Conservation (phyloP, 495 filamentous ascomycete species). For the Pseudomonodictys pantanalensis region DNA sequence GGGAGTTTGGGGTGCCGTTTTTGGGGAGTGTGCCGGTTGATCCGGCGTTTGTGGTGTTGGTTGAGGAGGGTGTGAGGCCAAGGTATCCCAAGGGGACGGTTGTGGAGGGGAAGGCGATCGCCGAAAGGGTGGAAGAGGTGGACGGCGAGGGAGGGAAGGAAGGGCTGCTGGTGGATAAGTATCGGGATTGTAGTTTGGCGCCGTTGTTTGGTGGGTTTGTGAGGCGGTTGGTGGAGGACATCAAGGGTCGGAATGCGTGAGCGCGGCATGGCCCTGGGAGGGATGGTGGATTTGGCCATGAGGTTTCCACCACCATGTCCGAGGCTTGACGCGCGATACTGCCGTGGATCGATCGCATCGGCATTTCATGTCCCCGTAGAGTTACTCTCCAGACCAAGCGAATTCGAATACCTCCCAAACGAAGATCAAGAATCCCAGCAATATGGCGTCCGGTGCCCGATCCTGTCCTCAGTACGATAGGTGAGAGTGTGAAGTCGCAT, state of each 20-base stretch:
- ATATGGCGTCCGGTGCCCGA: too few relatives aligned
- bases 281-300: not conserved
- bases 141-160: conserved; percentile 25
- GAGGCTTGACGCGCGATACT: too few relatives aligned
- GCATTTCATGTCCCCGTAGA: too few relatives aligned
- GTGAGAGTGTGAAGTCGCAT: too few relatives aligned
- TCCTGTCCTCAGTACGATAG: too few relatives aligned
- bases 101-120: conserved; percentile 49
- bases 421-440: too few relatives aligned
- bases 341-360: too few relatives aligned
- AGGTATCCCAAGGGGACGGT: conserved; percentile 44
- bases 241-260: conserved; percentile 17
- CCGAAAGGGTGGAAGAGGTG: conserved; percentile 39
- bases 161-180: conserved; percentile 67
- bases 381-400: too few relatives aligned
- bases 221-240: conserved; percentile 46
- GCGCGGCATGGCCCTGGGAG: not conserved
- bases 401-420: too few relatives aligned
- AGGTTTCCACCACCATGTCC: not conserved
- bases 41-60: conserved; percentile 62
- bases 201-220: conserved; percentile 70
- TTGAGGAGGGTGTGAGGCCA: conserved; percentile 59
- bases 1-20: conserved; percentile 78
- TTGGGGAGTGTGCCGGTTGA: conserved; percentile 88
- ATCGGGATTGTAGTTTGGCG: conserved; percentile 71